A percentile compares a stretch with the other conserved stretches of the same genome.
These are phyloP conservation scores for Backusella sp. DNA, from an alignment of 192 early-diverging fungal species.

Conservation along the genomic window DNA sequence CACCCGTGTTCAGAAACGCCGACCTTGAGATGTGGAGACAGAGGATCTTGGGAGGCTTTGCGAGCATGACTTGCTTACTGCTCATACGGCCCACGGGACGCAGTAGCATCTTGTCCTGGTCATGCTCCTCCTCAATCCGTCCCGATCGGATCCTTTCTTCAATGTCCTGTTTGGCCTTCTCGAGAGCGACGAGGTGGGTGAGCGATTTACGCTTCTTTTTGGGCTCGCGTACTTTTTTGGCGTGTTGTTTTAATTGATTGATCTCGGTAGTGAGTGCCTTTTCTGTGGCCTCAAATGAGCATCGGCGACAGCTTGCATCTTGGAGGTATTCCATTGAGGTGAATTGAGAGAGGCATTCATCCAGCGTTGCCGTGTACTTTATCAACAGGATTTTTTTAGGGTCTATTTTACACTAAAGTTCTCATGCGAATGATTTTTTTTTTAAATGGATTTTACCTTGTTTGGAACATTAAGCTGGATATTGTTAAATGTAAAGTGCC, in stretches of 20 bases:
- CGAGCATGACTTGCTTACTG: conserved; percentile 82
- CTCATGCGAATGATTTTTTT: not conserved
- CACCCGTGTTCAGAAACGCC: conserved; percentile 68
- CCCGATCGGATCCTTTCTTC: conserved; percentile 20
- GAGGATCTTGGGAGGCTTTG: conserved; percentile 71
- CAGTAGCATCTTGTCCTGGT: conserved; percentile 11
- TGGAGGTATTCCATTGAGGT: conserved; percentile 60
- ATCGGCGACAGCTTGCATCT: conserved; percentile 66
- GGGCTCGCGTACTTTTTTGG: conserved; percentile 16
- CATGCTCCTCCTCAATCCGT: conserved; percentile 30
- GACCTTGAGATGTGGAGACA: conserved; percentile 87
- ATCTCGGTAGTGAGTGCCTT: conserved; percentile 34
- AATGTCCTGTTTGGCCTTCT: conserved; percentile 12
- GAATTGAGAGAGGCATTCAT: conserved; percentile 53
- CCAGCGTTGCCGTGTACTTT: conserved; percentile 47
- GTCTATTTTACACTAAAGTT: not conserved
- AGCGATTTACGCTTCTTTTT: conserved; percentile 19
- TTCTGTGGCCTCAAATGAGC: conserved; percentile 54
- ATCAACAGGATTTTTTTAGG: not conserved
- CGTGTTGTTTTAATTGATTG: conserved; percentile 21
- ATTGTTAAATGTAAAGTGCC: conserved; percentile 83
- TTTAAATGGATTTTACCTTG: conserved; percentile 4
- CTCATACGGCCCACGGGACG: conserved; percentile 45
- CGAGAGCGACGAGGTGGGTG: conserved; percentile 12
- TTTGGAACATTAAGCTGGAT: conserved; percentile 68